Evolutionary conservation across 768 basidiomycete species (phyloP), one percentile per base, ranked within the genome.

Genomic region (Kwoniella pini): DNA sequence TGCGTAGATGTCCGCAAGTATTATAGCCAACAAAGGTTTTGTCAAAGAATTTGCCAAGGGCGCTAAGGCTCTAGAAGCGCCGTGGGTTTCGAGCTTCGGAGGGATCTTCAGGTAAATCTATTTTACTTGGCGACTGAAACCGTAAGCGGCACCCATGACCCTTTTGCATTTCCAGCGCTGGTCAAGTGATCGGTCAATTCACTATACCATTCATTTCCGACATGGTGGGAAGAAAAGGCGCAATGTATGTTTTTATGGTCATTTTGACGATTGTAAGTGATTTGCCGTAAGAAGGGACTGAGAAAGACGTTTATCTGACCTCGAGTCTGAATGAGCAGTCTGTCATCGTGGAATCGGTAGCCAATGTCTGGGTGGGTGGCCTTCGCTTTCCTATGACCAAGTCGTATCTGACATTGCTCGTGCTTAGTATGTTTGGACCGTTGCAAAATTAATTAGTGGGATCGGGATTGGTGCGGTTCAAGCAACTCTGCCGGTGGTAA

Each of bases 151-250:
- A n/a, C 19, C 36, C 15, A 43, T 30, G 26, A 48, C 19, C 10
- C n/a, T 17, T 15, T 24, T 17, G 17, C 15, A 6, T 36, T 22
- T 36, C 51, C n/a, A 66, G 62, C 51, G 63, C 62, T 21, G 71
- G 71, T 38, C 65, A 67, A 39, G 62, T 69, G 24, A 24, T 72
- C 19, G 71, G 71, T 1, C 65, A 67, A 48, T 61, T 72, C 45
- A 38, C 30, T 13, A 54, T 68, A 24, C 64, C 64, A 10, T 69
- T 22, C n/a, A 43, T 62, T 2, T 22, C 65, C 9, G 68, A 72
- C 27, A 49, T 46, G 31, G n/a, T 63, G 15, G 71, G 71, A 7
- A 56, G 71, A 54, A 64, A 65, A 42, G 43, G 39, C 3, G 65
- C 68, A 13, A 52, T 72, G 43, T 69, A 43, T 15, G 40, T 43